Evolutionary conservation across 1,284 basidiomycete species (phyloP).

Genomic region (Sporisorium sorghi): DNA sequence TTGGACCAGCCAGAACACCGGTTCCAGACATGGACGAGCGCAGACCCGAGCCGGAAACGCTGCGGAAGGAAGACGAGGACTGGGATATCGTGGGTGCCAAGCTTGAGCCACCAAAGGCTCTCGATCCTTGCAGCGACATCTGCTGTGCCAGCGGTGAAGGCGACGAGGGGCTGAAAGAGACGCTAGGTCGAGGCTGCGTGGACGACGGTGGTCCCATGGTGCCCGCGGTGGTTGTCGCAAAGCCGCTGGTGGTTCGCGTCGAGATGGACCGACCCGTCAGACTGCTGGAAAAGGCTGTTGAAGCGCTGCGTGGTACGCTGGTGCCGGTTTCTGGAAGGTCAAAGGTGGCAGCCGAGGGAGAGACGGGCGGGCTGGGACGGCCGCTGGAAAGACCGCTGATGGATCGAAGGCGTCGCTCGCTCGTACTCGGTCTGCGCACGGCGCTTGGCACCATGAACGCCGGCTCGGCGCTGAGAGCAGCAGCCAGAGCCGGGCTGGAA

Average conservation of each 20-base stretch:
- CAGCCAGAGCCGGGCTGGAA: slow-evolving; percentile 47
- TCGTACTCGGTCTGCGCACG: slow-evolving; percentile 39
- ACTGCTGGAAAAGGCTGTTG: slow-evolving; percentile 18
- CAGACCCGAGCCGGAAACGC: slow-evolving; percentile 33
- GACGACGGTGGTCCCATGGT: slow-evolving; percentile 14
- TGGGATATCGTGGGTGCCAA: slow-evolving; percentile 14
- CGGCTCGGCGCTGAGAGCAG: slow-evolving; percentile 49
- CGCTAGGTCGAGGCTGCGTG: slow-evolving; percentile 32
- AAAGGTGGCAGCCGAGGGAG: slow-evolving; percentile 20
- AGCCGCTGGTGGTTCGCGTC: slow-evolving; percentile 31
- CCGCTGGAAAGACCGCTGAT: slow-evolving; percentile 36
- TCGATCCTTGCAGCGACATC: slow-evolving; percentile 37
- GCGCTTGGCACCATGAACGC: slow-evolving; percentile 52
- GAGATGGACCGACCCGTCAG: slow-evolving; percentile 15
- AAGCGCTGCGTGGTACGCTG: slow-evolving; percentile 22
- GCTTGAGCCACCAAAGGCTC: slow-evolving; percentile 5
- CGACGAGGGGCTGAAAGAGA: slow-evolving; percentile 58
- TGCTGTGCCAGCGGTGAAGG: slow-evolving; percentile 59
- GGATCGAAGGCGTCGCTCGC: slow-evolving; percentile 45
- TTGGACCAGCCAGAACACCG: slow-evolving; percentile 25
- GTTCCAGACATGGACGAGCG: slow-evolving; percentile 30
- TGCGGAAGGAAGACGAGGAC: slow-evolving; percentile 27
- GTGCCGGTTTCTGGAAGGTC: slow-evolving; percentile 31
- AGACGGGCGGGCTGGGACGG: slow-evolving; percentile 30
- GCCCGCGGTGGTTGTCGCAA: neutral